Base-by-base conservation (phyloP, 305 asterid species). In the Fraxinus albicans region DNA sequence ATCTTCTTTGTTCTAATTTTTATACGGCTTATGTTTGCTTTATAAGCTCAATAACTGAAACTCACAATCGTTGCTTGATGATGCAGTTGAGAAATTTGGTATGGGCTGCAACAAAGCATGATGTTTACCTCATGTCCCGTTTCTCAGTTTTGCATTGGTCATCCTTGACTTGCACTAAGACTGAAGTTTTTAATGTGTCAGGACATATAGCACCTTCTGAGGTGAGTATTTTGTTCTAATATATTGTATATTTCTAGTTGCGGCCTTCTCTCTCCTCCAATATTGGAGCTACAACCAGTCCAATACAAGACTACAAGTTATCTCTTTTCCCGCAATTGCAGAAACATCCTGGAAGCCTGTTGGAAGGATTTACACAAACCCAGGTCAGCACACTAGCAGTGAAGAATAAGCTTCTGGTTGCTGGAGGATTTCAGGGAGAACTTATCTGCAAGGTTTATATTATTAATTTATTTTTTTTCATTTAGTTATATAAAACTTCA, bases 301-400 rank as follows among this genome's bases (percentile, higher is more conserved):
- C 36, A 76, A 12, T 9, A 50, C 38, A 50, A 31, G 76, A 29
- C 73, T 58, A 2, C 29, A 58, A 67, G 36, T 27, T 6, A 35
- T 80, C 69, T 31, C 69, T 60, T 81, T 79, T 63, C 50, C 40
- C 78, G 3, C n/a, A 72, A 63, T 73, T 86, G 86, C 86, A 96
- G 99, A 93, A 93, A 89, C 99, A 96, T 87, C 98, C 99, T 81
- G 98, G 98, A 79, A 96, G 93, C 89, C 87, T 96, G 79, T 88
- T 93, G 84, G 99, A 93, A 90, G 99, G 99, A 83, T 95, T 96
- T 90, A 88, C 92, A 3, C 97, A 94, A 88, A 95, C 98, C 77
- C 98, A 95, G 88, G 91, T 96, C 86, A 94, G 98, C 91, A 94
- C 99, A 58, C 89, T 96, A 77, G 98, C 99, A 19, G 98, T 93